Base-by-base conservation (phyloP, 768 basidiomycete species). In the Crucibulum laeve region DNA sequence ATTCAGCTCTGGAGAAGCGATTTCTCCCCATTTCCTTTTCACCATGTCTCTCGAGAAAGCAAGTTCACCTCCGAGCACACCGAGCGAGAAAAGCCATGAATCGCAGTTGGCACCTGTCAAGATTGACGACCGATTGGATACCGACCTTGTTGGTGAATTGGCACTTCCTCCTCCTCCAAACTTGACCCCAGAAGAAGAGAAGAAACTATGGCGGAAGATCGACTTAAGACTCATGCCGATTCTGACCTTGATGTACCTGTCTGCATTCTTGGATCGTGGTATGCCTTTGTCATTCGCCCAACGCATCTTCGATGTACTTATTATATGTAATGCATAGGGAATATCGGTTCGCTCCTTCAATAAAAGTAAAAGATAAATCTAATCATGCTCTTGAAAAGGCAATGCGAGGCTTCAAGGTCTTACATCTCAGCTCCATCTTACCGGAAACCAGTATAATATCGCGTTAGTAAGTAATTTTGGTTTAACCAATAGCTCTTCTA, bases 351-450 rank as follows among this genome's bases (percentile, higher is more conserved):
- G 62, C 51, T 25, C 15, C 40, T 22, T 8, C 22, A n/a, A n/a
- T n/a, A n/a, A n/a, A n/a, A n/a, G n/a, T n/a, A n/a, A n/a, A n/a
- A n/a, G n/a, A n/a, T n/a, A n/a, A n/a, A n/a, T n/a, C n/a, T n/a
- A n/a, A n/a, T 44, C 19, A 18, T 32, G 26, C 36, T 53, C 53
- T 37, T 36, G n/a, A n/a, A n/a, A 61, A 67, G 83, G 82, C 26
- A 86, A 86, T 53, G 84, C 84, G 2, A 79, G 72, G 46, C 60
- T 87, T 1, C 79, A 81, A 52, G 87, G 87, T 2, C 60, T 90
- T 3, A 53, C 58, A 14, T 73, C 61, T 0, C 70, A 86, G 52
- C 67, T 88, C 1, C 17, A 76, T 25, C 68, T 87, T 30, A 71
- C 66, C 0, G 76, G 79, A 6, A 72, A 79, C 53, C 62, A 74